Evolutionary conservation across 352 stramenopile species (phyloP), one percentile per base, ranked within the genome.

Genomic region (Blastocystis sp.): DNA sequence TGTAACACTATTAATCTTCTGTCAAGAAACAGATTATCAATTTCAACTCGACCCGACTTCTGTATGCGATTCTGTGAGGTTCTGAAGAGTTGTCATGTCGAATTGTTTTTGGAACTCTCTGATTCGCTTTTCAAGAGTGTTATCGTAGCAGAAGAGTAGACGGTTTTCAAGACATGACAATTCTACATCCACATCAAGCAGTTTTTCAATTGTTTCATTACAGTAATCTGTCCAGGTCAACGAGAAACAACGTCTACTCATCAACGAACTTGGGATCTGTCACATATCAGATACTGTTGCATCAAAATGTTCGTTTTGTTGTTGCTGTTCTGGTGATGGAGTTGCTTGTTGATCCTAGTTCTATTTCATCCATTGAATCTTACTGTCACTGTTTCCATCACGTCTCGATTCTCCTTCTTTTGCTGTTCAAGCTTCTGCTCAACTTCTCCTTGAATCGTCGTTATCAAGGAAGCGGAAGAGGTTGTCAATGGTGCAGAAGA

Each of bases 341-440:
- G 27, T 21, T 4, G 32, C 29, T n/a, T 29, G 24, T 29, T 39
- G n/a, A 9, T 65, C 27, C 71, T 83, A 46, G 12, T 27, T 21
- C 7, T 67, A 39, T 37, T 12, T 52, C 19, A 39, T 6, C 27
- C 14, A 19, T 42, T 19, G 11, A n/a, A 32, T n/a, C 37, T 49
- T 43, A 66, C 71, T 27, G 71, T 83, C 16, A 83, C 51, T 16
- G 21, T 83, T 24, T 83, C 71, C 71, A 83, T 83, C n/a, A 83
- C 52, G 39, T 83, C 71, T 24, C 71, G 71, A 43, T 83, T 83
- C 3, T 59, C 51, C 51, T 83, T 12, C 9, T 67, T 43, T 21
- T 83, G 71, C 43, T 43, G 46, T 29, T 83, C 71, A n/a, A 83
- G 54, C 51, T 83, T 83, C 32, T 83, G 27, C 51, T 83, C 71